A percentile compares a stretch with the other conserved stretches of the same genome.
phyloP scores from a whole-genome alignment of 106 monocot species.

The Iris macrosiphon region DNA sequence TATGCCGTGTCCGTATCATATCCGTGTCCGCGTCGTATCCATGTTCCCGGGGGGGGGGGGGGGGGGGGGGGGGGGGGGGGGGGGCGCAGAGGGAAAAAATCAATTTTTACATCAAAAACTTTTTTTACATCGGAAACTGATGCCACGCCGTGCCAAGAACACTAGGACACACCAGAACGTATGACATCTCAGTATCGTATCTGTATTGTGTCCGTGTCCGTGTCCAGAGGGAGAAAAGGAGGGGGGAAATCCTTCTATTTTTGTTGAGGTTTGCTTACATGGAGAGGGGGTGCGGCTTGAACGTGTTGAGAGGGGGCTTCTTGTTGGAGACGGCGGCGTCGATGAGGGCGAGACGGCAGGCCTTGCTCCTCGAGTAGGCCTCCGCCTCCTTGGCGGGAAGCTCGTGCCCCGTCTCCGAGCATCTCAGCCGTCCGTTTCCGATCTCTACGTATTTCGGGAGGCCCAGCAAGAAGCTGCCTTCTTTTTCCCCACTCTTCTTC shows the following conservation, averaged over 20 bases:
- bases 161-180: no score
- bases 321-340: conserved; percentile 45
- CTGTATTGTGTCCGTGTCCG: no score
- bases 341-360: conserved; percentile 73
- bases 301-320: conserved; percentile 70
- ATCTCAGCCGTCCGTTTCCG: conserved; percentile 58
- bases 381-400: conserved; percentile 52
- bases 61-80: no score
- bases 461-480: conserved; percentile 62
- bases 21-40: no score
- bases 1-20: no score
- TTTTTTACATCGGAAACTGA: no score
- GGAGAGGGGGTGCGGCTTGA: conserved; percentile 49
- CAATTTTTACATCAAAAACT: no score
- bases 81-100: neutral
- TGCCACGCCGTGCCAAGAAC: no score
- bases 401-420: conserved; percentile 91
- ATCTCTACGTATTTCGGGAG: conserved; percentile 50
- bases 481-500: no score
- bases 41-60: no score
- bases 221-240: neutral
- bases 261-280: conserved; percentile 50
- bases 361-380: conserved; percentile 46
- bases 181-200: no score
- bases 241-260: no score